Percentiles rank a stretch among this genome's conserved stretches.
Evolutionary conservation across 2,329 filamentous ascomycete genomes (phyloP).

Genomic region (Pseudocercospora fuligena): DNA sequence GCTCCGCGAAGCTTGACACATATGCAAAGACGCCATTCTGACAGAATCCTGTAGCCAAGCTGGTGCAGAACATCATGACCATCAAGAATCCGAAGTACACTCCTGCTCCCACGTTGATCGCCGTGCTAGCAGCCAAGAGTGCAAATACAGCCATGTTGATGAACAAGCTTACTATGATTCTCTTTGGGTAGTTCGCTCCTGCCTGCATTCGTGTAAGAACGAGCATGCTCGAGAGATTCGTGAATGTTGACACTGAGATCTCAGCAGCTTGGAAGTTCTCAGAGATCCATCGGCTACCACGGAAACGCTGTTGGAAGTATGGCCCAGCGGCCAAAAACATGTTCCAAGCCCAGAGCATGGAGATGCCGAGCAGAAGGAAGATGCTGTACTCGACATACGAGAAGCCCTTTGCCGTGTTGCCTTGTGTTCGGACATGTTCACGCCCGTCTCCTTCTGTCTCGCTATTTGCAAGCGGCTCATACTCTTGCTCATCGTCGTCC

Average conservation of each 20-base stretch:
- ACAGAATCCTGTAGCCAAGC: conserved; percentile 79
- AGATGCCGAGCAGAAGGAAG: conserved; percentile 82
- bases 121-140: conserved; percentile 79
- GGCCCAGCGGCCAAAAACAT: conserved; percentile 96
- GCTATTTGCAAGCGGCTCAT: conserved; percentile 36
- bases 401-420: background rate
- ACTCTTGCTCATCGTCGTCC: conserved; percentile 34
- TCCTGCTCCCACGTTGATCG: conserved; percentile 65
- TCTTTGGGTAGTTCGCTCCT: conserved; percentile 82
- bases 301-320: conserved; percentile 87
- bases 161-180: conserved; percentile 76
- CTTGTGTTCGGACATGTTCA: conserved; percentile 12
- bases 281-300: conserved; percentile 70
- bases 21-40: conserved; percentile 96
- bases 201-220: conserved; percentile 80
- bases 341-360: conserved; percentile 99
- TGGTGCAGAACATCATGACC: conserved; percentile 77
- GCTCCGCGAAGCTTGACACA: conserved; percentile 79
- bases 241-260: conserved; percentile 81
- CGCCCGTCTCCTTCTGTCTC: conserved; percentile 28
- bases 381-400: conserved; percentile 74
- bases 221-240: conserved; percentile 77
- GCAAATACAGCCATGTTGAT: conserved; percentile 79
- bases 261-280: conserved; percentile 89
- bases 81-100: conserved; percentile 83